These are phyloP conservation scores for Tephrocybe rancida DNA, from an alignment of 768 basidiomycete species.

Conservation along the genomic window DNA sequence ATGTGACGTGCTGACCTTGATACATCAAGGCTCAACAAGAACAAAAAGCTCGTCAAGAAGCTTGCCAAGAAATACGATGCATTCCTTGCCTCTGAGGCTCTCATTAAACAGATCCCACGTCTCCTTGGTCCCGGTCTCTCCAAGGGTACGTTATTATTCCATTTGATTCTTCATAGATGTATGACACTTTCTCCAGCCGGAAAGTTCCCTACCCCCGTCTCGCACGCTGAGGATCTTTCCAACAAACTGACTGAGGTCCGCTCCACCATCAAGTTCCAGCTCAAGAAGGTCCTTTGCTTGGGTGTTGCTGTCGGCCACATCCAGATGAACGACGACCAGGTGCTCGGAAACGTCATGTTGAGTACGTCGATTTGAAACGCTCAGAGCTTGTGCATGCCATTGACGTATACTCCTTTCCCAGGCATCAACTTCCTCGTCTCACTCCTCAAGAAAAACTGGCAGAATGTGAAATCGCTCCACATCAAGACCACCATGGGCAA, in stretches of 20 bases:
- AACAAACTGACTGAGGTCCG: conserved; percentile 95
- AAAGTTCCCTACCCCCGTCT: conserved; percentile 98
- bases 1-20: neutral
- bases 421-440: conserved; percentile 99
- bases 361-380: conserved; percentile 56
- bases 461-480: conserved; percentile 98
- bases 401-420: conserved; percentile 27
- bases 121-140: conserved; percentile 99
- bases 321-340: conserved; percentile 97
- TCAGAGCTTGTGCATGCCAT: neutral
- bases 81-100: conserved; percentile 94
- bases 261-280: conserved; percentile 99
- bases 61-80: conserved; percentile 99
- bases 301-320: conserved; percentile 98
- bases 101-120: conserved; percentile 99
- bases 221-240: conserved; percentile 85
- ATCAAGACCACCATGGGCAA: conserved; percentile 99
- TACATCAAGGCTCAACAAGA: conserved; percentile 87
- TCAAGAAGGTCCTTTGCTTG: conserved; percentile 98
- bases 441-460: conserved; percentile 99
- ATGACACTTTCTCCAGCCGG: conserved; percentile 62
- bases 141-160: conserved; percentile 66
- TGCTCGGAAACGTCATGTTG: conserved; percentile 97
- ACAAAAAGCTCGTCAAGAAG: conserved; percentile 99
- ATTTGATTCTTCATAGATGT: neutral